Conservation (phyloP, 371 early-diverging fungal genomes). For the Circinella umbellata region DNA sequence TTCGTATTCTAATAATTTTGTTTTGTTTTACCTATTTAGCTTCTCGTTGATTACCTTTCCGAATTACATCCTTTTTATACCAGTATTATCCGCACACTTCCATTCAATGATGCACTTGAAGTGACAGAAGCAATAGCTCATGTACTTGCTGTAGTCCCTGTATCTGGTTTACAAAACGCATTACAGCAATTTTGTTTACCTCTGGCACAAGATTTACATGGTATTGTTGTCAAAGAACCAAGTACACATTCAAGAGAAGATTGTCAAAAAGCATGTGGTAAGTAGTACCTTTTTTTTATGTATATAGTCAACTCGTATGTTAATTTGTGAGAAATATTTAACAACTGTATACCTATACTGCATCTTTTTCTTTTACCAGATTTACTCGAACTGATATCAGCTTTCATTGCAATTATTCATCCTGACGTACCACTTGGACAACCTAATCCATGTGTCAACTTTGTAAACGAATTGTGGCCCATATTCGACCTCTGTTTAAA, state of each 20-base stretch:
- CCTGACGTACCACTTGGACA: slow-evolving; percentile 54
- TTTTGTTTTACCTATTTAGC: slow-evolving; percentile 33
- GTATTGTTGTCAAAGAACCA: slow-evolving; percentile 45
- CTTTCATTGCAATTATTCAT: slow-evolving; percentile 58
- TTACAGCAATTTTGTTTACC: slow-evolving; percentile 86
- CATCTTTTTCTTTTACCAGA: slow-evolving; percentile 25
- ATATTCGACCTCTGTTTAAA: slow-evolving; percentile 61
- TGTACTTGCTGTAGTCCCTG: slow-evolving; percentile 79
- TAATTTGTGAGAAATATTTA: too few relatives aligned
- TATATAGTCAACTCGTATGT: not conserved
- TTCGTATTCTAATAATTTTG: not conserved
- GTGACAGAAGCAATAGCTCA: slow-evolving; percentile 91
- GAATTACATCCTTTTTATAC: slow-evolving; percentile 83
- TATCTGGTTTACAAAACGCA: slow-evolving; percentile 61
- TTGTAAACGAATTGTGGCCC: slow-evolving; percentile 85
- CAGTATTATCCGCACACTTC: slow-evolving; percentile 64
- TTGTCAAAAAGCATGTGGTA: slow-evolving; percentile 14
- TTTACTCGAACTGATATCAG: slow-evolving; percentile 56
- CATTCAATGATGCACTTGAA: slow-evolving; percentile 76
- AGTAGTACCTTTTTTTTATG: not conserved
- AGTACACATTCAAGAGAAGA: slow-evolving; percentile 35
- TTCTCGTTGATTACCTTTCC: slow-evolving; percentile 69
- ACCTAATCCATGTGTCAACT: slow-evolving; percentile 72
- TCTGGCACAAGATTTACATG: slow-evolving; percentile 71
- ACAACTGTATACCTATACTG: too few relatives aligned